Evolutionary conservation across 2,329 filamentous ascomycete species (phyloP), one percentile per base, ranked within the genome.

Genomic region (Colletotrichum paranaense): DNA sequence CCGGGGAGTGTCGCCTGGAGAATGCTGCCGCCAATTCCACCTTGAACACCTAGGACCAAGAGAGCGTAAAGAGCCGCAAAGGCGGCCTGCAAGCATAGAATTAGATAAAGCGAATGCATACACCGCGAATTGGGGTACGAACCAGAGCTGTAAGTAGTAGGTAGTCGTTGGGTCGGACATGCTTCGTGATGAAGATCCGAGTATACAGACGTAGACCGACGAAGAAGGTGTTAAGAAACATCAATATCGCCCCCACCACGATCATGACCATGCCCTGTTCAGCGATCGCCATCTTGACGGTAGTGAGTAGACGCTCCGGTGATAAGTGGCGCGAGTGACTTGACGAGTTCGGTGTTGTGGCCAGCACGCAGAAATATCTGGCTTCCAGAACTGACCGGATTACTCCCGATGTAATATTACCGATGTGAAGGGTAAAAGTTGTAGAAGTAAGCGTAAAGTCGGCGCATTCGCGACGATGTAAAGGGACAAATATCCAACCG

Each of bases 131-230:
- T 9, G 8, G 22, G 42, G 1, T 53, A 68, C 69, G 24, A 5
- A 72, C 69, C 58, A 68, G 52, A 30, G 69, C 69, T 11, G 35
- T 8, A 6, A 62, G 8, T 19, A 72, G 38, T 14, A 72, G 19
- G 7, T 9, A 58, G 38, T 72, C 69, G 24, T 63, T 72, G 35
- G 24, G 3, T 16, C 53, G 49, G 2, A 72, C 19, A 12, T 49
- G 4, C 28, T 30, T 68, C 6, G 38, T 22, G 58, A 72, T 11
- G 28, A 62, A 28, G 16, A 58, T 30, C 30, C 69, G 69, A 4
- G 69, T 72, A 16, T 68, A 72, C n/a, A 72, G 5, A 1, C 69
- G 69, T 22, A 68, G 65, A 24, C 65, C 65, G 24, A 72, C 69
- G 35, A 68, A 58, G 19, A 72, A 14, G 6, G 69, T 72, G 58